A percentile compares a stretch with the other conserved stretches of the same genome.
Evolutionary conservation across 2,329 filamentous ascomycete species (phyloP).

Genomic region (Paramyrothecium roridum): DNA sequence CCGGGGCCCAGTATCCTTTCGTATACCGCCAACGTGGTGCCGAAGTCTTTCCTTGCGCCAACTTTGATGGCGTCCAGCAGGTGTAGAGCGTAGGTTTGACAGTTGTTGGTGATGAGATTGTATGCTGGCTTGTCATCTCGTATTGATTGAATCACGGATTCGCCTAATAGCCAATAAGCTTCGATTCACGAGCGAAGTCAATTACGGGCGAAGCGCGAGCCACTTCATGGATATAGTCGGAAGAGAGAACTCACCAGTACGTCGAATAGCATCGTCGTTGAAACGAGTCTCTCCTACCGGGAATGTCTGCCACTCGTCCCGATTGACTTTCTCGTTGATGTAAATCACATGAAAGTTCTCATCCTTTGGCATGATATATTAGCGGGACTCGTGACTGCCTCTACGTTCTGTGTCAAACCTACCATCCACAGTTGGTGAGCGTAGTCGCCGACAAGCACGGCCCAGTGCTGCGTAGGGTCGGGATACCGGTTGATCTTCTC

Average conservation of each 20-base stretch:
- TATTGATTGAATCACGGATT: constrained; percentile 51
- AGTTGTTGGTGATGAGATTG: constrained; percentile 59
- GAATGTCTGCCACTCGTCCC: constrained; percentile 48
- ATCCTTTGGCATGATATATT: constrained; percentile 28
- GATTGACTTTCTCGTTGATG: constrained; percentile 44
- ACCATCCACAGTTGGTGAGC: constrained; percentile 60
- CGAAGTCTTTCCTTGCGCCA: constrained; percentile 47
- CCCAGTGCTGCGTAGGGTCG: constrained; percentile 60
- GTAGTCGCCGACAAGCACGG: constrained; percentile 52
- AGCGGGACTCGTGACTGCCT: neutral
- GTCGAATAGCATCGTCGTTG: constrained; percentile 49
- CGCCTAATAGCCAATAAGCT: constrained; percentile 27
- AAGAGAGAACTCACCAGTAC: constrained; percentile 35
- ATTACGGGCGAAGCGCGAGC: no score
- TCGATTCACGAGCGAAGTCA: no score
- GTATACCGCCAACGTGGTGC: constrained; percentile 51
- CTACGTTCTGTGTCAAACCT: constrained; percentile 8
- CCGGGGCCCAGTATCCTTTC: constrained; percentile 46
- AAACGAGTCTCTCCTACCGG: constrained; percentile 50
- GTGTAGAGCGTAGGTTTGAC: constrained; percentile 52
- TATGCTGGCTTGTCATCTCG: constrained; percentile 45
- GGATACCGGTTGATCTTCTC: constrained; percentile 52
- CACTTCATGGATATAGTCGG: no score
- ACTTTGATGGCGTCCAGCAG: constrained; percentile 53
- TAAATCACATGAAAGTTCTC: constrained; percentile 56